A percentile compares a stretch with the other conserved stretches of the same genome.
These are phyloP conservation scores for Globisporangium solare DNA, from an alignment of 352 stramenopile genomes.

Conservation along the genomic window DNA sequence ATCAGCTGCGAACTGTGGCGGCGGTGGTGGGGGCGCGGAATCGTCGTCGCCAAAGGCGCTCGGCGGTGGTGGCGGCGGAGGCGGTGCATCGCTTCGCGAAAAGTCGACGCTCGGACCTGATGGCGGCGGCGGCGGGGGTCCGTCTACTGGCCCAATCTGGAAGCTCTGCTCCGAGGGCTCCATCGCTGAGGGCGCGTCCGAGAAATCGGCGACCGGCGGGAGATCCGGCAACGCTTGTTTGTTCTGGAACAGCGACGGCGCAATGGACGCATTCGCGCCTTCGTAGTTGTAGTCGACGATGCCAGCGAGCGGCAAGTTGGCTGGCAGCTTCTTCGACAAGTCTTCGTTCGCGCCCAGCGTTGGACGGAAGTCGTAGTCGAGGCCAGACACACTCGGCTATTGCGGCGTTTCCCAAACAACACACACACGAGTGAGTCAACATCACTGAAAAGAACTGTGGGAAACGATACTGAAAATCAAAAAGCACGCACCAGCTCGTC, in stretches of 20 bases:
- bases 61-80: conserved; percentile 48
- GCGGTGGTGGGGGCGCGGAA: conserved; percentile 34
- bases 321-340: conserved; percentile 70
- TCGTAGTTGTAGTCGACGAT: conserved; percentile 81
- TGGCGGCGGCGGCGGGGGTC: conserved; percentile 55
- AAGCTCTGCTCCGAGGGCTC: conserved; percentile 53
- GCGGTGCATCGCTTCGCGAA: conserved; percentile 27
- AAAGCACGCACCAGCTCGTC: conserved; percentile 59
- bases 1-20: conserved; percentile 20
- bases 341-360: conserved; percentile 61
- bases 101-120: conserved; percentile 58
- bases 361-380: conserved; percentile 80
- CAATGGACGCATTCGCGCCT: conserved; percentile 57
- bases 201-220: conserved; percentile 56
- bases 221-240: conserved; percentile 63
- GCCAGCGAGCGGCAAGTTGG: conserved; percentile 73
- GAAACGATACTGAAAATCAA: neutral
- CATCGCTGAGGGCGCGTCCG: conserved; percentile 51
- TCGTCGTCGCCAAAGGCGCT: conserved; percentile 41
- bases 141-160: conserved; percentile 66
- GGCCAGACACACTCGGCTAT: conserved; percentile 53
- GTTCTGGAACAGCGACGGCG: conserved; percentile 81
- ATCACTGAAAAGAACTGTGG: too few relatives aligned
- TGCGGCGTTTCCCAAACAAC: neutral
- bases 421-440: neutral